Percentiles rank a stretch among this genome's conserved stretches.
These are phyloP conservation scores for Monosporozyma servazzii DNA, from an alignment of 805 yeast genomes.

Conservation along the genomic window DNA sequence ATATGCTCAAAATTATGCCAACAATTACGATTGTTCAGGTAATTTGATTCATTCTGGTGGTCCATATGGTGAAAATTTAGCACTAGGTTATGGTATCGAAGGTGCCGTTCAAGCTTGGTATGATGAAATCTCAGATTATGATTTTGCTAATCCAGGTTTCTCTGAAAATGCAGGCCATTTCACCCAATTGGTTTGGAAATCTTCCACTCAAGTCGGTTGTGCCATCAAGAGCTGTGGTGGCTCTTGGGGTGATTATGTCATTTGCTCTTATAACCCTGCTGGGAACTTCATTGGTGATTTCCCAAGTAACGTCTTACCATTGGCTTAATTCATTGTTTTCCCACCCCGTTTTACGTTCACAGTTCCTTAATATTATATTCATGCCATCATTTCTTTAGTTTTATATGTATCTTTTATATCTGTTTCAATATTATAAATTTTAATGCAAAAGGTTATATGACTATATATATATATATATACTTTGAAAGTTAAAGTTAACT, in stretches of 20 bases:
- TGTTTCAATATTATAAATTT: neutral
- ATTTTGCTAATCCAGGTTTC: conserved; percentile 29
- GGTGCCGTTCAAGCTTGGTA: conserved; percentile 59
- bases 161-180: conserved; percentile 50
- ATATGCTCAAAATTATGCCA: conserved; percentile 45
- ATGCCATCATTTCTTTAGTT: neutral
- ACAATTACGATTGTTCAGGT: conserved; percentile 45
- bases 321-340: no score
- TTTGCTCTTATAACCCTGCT: conserved; percentile 55
- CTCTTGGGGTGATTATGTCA: conserved; percentile 36
- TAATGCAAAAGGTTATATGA: neutral
- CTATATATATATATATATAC: neutral
- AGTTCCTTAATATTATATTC: conserved; percentile 37
- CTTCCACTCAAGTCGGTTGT: conserved; percentile 55
- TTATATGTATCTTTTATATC: neutral
- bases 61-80: conserved; percentile 66
- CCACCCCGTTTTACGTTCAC: no score
- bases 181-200: conserved; percentile 66
- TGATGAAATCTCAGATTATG: conserved; percentile 47
- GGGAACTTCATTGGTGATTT: conserved; percentile 37
- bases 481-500: neutral
- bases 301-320: conserved; percentile 10
- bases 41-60: conserved; percentile 48
- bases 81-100: conserved; percentile 44
- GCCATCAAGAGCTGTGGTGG: conserved; percentile 21